Percentiles rank a stretch among this genome's conserved stretches.
Evolutionary conservation across 2,329 filamentous ascomycete species (phyloP).

Genomic region (Teratosphaeria gauchensis): DNA sequence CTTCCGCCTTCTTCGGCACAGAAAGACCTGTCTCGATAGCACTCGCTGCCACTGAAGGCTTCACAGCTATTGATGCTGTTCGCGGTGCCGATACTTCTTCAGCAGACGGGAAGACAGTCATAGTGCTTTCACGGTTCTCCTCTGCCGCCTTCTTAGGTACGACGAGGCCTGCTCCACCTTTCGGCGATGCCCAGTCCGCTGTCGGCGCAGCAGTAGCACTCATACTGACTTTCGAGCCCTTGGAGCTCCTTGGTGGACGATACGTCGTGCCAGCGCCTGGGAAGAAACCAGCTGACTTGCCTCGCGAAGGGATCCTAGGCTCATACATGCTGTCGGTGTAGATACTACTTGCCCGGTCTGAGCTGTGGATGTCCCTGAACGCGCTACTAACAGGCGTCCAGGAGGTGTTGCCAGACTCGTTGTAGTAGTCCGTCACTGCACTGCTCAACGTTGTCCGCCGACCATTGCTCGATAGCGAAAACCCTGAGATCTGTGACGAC

Average conservation of each 20-base stretch:
- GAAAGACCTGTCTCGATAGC: background rate
- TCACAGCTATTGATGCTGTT: background rate
- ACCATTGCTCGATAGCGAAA: conserved; percentile 15
- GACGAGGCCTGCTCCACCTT: conserved; percentile 1
- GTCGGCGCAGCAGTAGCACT: conserved; percentile 14
- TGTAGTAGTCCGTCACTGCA: conserved; percentile 22
- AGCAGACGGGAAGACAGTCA: conserved; percentile 27
- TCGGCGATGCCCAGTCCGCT: conserved; percentile 15
- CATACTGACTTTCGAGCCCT: conserved; percentile 8
- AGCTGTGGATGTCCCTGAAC: conserved; percentile 17
- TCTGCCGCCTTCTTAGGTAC: conserved; percentile 3
- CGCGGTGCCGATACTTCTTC: background rate
- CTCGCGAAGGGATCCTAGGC: conserved; percentile 27
- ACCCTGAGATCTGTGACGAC: conserved; percentile 14
- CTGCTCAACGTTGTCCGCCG: conserved; percentile 15
- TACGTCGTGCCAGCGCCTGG: conserved; percentile 23
- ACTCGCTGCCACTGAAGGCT: background rate
- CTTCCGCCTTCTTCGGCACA: conserved; percentile 6
- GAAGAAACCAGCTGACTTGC: conserved; percentile 43
- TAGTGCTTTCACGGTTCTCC: conserved; percentile 22
- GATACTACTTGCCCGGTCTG: conserved; percentile 29
- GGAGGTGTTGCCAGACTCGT: conserved; percentile 20
- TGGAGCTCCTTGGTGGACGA: conserved; percentile 14
- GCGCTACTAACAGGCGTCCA: conserved; percentile 22
- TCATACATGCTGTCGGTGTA: conserved; percentile 35